Conservation (phyloP, 805 yeast genomes). For the Groenewaldozyma tartarivorans region DNA sequence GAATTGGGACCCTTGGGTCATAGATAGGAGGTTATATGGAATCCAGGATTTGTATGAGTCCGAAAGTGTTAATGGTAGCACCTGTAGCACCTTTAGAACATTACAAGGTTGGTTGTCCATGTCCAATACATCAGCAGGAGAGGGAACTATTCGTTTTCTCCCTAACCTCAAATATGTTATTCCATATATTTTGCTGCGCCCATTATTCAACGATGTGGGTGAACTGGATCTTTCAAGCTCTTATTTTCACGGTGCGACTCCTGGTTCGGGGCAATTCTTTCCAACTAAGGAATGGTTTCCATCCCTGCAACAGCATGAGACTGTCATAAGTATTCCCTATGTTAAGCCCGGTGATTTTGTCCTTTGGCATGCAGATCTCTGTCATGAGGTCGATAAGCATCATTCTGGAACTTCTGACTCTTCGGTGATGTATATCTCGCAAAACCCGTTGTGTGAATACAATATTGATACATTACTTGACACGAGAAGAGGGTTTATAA, state of each 20-base stretch:
- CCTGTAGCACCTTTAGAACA: constrained; percentile 31
- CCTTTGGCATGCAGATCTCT: constrained; percentile 36
- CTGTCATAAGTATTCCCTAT: constrained; percentile 31
- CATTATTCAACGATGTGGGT: constrained; percentile 27
- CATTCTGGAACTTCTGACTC: constrained; percentile 30
- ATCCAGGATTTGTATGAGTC: constrained; percentile 17
- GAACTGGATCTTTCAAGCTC: constrained; percentile 12
- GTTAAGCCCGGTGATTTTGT: constrained; percentile 36
- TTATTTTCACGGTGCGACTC: constrained; percentile 2
- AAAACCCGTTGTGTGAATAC: constrained; percentile 24
- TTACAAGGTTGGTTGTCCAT: constrained; percentile 40
- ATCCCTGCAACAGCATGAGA: constrained; percentile 24
- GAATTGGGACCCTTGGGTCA: constrained; percentile 33
- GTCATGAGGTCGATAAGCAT: constrained; percentile 34
- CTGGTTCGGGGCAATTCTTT: constrained; percentile 25
- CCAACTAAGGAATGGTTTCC: constrained; percentile 26
- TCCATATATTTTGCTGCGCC: constrained; percentile 33
- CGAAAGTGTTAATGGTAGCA: constrained; percentile 22
- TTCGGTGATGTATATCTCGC: constrained; percentile 33
- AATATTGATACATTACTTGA: constrained; percentile 1
- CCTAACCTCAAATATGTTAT: constrained; percentile 31
- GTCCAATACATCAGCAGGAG: constrained; percentile 29
- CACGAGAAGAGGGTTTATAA: background rate
- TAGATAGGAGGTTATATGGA: constrained; percentile 24
- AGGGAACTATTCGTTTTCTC: constrained; percentile 32